Evolutionary conservation across 106 monocot genomes (phyloP).

Genomic region (Dioscorea alata): DNA sequence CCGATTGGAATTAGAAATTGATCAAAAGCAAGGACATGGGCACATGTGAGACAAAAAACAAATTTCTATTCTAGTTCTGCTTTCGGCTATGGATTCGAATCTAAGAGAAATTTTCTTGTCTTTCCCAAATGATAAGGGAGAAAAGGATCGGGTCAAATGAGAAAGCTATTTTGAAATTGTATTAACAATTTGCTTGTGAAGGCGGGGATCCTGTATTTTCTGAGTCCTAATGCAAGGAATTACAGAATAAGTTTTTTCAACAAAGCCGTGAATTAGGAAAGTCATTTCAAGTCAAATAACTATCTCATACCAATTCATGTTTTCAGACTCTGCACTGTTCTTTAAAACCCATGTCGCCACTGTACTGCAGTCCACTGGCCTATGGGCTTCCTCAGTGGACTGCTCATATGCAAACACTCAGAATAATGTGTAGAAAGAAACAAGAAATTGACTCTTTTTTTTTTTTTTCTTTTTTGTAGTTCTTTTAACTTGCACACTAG

Average conservation of each 20-base stretch:
- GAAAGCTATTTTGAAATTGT: not conserved
- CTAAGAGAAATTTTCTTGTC: too few species aligned
- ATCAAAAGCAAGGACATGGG: too few species aligned
- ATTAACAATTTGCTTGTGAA: not conserved
- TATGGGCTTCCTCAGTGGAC: slow-evolving; percentile 34
- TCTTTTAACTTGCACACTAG: not conserved
- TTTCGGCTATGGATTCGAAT: too few species aligned
- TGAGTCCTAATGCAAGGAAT: not conserved
- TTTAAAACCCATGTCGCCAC: slow-evolving; percentile 30
- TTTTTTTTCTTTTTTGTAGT: too few species aligned
- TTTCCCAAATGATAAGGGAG: too few species aligned
- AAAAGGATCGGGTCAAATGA: too few species aligned
- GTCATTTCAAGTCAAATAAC: not conserved
- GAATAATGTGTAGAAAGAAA: not conserved
- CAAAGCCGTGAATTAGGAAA: not conserved
- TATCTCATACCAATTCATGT: slow-evolving; percentile 28
- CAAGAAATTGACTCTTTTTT: too few species aligned
- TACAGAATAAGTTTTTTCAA: not conserved
- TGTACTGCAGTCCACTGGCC: slow-evolving; percentile 28
- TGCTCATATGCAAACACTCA: not conserved
- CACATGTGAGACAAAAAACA: too few species aligned
- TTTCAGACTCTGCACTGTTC: slow-evolving; percentile 36
- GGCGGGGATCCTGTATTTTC: not conserved
- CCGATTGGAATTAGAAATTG: too few species aligned
- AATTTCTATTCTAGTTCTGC: too few species aligned